phyloP scores from a whole-genome alignment of 2,329 filamentous ascomycete species.

The Ambrosiella beaveri region DNA sequence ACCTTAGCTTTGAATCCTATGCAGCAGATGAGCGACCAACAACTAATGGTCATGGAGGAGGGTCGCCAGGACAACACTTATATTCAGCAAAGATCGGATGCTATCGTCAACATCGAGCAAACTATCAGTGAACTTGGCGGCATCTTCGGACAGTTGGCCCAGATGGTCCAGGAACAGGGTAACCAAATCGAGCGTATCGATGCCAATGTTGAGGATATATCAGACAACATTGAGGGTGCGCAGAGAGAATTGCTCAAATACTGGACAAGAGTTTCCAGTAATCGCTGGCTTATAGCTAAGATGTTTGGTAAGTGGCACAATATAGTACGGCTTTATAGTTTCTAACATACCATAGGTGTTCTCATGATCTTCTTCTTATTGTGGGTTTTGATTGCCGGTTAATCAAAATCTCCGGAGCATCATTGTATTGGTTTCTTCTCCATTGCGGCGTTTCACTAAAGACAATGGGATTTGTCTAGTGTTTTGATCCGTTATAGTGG shows the following conservation, averaged over 20 bases:
- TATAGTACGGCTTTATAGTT: neutral
- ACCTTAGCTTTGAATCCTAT: constrained; percentile 66
- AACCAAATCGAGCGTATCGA: constrained; percentile 97
- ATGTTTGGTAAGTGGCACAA: constrained; percentile 27
- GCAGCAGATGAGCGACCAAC: constrained; percentile 48
- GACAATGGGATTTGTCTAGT: neutral
- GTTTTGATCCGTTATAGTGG: neutral
- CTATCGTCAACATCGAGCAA: constrained; percentile 90
- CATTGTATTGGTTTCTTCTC: neutral
- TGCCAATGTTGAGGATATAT: constrained; percentile 92
- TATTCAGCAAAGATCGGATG: constrained; percentile 83
- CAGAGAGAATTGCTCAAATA: constrained; percentile 93
- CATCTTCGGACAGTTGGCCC: constrained; percentile 85
- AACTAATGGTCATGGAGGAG: constrained; percentile 84
- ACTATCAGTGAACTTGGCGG: constrained; percentile 81
- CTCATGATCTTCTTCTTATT: constrained; percentile 85
- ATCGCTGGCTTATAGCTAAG: constrained; percentile 83
- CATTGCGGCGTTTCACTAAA: neutral
- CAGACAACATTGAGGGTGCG: constrained; percentile 94
- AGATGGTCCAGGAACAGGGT: constrained; percentile 93
- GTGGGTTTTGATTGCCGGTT: constrained; percentile 51
- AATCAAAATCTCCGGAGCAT: constrained; percentile 6
- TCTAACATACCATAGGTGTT: constrained; percentile 35
- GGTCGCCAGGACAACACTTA: constrained; percentile 78
- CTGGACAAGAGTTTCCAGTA: constrained; percentile 84